Conservation (phyloP, 1,139 yeast genomes). For the Blastobotrys serpentis region DNA sequence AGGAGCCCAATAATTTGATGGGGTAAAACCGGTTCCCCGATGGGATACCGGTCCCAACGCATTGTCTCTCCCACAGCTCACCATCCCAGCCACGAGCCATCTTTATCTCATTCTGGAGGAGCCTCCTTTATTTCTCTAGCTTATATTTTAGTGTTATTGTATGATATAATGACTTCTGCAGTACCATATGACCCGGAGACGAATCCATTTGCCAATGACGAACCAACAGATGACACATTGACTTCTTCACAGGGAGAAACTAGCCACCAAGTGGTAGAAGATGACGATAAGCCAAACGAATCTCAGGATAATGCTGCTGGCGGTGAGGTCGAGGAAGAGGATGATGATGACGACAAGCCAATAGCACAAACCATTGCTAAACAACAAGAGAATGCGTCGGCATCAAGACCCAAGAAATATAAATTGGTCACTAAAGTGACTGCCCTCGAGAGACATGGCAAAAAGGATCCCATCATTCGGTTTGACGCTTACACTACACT, state of each 20-base stretch:
- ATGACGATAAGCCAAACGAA: background rate
- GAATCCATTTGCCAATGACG: conserved; percentile 31
- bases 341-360: conserved; percentile 16
- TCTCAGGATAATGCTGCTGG: background rate
- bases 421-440: conserved; percentile 44
- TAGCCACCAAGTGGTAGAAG: background rate
- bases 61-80: background rate
- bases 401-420: conserved; percentile 28
- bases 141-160: conserved; percentile 4
- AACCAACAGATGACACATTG: conserved; percentile 2
- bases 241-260: too few relatives aligned
- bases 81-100: background rate
- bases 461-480: conserved; percentile 50
- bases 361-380: conserved; percentile 7
- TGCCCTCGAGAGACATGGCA: conserved; percentile 50
- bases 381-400: conserved; percentile 7
- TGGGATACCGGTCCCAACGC: background rate
- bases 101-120: conserved; percentile 1
- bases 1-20: too few relatives aligned
- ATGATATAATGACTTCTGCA: conserved; percentile 29
- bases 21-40: background rate
- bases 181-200: conserved; percentile 33
- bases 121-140: conserved; percentile 6
- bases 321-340: conserved; percentile 7
- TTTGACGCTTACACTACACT: conserved; percentile 47